Conservation (phyloP, 2,329 filamentous ascomycete genomes). For the Pseudogymnoascus sp. region DNA sequence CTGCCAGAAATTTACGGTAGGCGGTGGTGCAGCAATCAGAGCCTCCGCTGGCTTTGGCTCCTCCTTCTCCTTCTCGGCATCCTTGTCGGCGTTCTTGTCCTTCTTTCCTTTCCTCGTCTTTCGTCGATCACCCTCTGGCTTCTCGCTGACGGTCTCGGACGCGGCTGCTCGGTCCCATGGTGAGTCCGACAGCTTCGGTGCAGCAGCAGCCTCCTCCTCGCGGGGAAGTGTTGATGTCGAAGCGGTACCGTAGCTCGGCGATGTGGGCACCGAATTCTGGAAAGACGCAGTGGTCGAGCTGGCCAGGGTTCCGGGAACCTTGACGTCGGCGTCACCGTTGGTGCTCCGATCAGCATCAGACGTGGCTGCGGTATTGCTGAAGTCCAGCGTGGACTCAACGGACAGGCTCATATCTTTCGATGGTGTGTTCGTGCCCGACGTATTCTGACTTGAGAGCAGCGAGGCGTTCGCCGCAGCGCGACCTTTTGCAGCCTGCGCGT, state of each 20-base stretch:
- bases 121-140: constrained; percentile 15
- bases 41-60: constrained; percentile 48
- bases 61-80: constrained; percentile 50
- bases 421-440: constrained; percentile 26
- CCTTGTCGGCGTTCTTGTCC: constrained; percentile 40
- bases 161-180: constrained; percentile 35
- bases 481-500: constrained; percentile 91
- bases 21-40: constrained; percentile 74
- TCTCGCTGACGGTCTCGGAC: constrained; percentile 50
- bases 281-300: constrained; percentile 19
- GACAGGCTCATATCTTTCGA: constrained; percentile 23
- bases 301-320: constrained; percentile 12
- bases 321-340: constrained; percentile 19
- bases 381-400: neutral
- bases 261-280: constrained; percentile 35
- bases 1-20: constrained; percentile 80
- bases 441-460: constrained; percentile 22
- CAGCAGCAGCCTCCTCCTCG: constrained; percentile 39
- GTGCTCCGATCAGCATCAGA: constrained; percentile 15
- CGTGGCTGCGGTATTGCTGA: neutral
- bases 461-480: constrained; percentile 31
- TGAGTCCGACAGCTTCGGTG: neutral
- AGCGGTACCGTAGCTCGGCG: constrained; percentile 45
- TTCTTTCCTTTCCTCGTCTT: constrained; percentile 31
- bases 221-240: constrained; percentile 43